Percentiles rank a stretch among this genome's conserved stretches.
phyloP scores from a whole-genome alignment of 352 stramenopile species.

The Pythium monospermum region DNA sequence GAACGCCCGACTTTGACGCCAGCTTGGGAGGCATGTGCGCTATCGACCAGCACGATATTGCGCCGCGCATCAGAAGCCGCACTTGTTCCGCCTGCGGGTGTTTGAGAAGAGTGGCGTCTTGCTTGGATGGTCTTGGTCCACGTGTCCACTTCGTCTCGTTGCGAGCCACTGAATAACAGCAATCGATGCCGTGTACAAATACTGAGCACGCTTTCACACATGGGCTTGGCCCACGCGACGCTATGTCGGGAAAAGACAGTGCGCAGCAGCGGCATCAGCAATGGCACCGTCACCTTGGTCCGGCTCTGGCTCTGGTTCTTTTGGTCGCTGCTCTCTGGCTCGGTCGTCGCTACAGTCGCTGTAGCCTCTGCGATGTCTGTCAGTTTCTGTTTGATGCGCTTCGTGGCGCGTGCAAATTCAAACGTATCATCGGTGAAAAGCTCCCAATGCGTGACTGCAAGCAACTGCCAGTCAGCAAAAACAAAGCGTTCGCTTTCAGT shows the following conservation, averaged over 20 bases:
- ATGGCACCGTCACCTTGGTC: too few species aligned
- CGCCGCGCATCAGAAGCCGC: constrained; percentile 54
- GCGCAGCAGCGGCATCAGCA: constrained; percentile 60
- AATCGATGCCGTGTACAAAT: constrained; percentile 49
- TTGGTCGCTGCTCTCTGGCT: too few species aligned
- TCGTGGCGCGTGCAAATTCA: constrained; percentile 66
- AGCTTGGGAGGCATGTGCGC: constrained; percentile 36
- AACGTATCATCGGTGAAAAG: constrained; percentile 83
- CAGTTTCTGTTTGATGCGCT: constrained; percentile 55
- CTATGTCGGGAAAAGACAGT: constrained; percentile 49
- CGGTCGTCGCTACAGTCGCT: background rate
- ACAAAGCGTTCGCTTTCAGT: constrained; percentile 10
- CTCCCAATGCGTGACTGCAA: constrained; percentile 53
- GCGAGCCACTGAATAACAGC: constrained; percentile 40
- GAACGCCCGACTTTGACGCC: constrained; percentile 49
- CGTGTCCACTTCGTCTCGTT: constrained; percentile 49
- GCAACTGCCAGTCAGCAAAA: constrained; percentile 44
- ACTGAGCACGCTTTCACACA: constrained; percentile 50
- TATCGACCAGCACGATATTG: constrained; percentile 45
- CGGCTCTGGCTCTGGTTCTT: too few species aligned
- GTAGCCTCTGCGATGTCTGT: constrained; percentile 5
- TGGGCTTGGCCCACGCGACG: constrained; percentile 50
- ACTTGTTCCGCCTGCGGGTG: constrained; percentile 27
- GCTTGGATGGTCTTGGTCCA: constrained; percentile 64
- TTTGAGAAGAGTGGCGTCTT: constrained; percentile 37